Evolutionary conservation across 2,329 filamentous ascomycete genomes (phyloP).

Genomic region (Lomentospora prolificans): DNA sequence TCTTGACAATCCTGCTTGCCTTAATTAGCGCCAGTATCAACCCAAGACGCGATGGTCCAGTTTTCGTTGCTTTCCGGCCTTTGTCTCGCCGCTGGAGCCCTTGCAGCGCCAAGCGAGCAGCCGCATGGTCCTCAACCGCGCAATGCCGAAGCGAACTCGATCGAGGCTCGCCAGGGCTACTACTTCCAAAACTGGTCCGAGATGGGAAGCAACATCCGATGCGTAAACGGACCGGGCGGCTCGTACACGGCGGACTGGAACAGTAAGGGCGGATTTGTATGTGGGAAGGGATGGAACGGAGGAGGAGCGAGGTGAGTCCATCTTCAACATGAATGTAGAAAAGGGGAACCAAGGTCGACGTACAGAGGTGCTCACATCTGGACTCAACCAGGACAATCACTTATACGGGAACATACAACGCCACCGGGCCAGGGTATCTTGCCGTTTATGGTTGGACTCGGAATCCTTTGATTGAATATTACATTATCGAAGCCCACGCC

Average conservation of each 20-base stretch:
- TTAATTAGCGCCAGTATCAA: background rate
- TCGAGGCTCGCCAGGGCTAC: slow-evolving; percentile 26
- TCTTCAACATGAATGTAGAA: background rate
- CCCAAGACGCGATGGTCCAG: no score
- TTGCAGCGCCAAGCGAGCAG: background rate
- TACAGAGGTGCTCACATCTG: background rate
- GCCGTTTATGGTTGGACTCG: slow-evolving; percentile 28
- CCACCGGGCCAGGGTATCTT: slow-evolving; percentile 21
- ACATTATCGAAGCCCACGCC: slow-evolving; percentile 27
- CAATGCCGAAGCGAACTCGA: background rate
- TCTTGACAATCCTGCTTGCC: background rate
- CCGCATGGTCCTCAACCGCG: background rate
- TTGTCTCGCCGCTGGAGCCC: background rate
- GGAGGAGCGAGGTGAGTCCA: slow-evolving; percentile 34
- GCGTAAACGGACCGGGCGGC: slow-evolving; percentile 32
- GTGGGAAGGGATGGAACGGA: slow-evolving; percentile 48
- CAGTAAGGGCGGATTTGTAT: slow-evolving; percentile 41
- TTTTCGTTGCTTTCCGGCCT: background rate
- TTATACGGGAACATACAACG: slow-evolving; percentile 20
- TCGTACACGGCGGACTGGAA: slow-evolving; percentile 35
- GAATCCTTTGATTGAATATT: slow-evolving; percentile 26
- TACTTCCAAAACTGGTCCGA: slow-evolving; percentile 41
- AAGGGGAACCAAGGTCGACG: background rate
- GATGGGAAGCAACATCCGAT: slow-evolving; percentile 29
- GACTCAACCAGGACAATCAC: slow-evolving; percentile 15